phyloP scores from a whole-genome alignment of 768 basidiomycete species.

The Lactarius psammicola region DNA sequence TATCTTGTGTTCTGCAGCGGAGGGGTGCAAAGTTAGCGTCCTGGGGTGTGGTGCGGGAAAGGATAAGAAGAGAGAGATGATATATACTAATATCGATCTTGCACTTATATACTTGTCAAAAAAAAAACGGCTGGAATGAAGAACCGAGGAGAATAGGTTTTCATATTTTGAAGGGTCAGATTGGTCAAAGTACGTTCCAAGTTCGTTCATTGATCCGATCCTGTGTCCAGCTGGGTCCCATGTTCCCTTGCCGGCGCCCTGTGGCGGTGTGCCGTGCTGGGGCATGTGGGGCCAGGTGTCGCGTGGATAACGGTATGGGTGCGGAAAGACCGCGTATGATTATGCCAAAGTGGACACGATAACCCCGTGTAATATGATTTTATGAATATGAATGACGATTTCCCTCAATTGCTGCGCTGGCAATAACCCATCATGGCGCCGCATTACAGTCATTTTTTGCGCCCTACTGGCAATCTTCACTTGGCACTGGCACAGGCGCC shows the following conservation, averaged over 20 bases:
- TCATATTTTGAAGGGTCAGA: not conserved
- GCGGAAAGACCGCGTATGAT: not conserved
- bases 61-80: not conserved
- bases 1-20: slow-evolving; percentile 12
- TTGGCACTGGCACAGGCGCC: not conserved
- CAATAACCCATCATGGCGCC: not conserved
- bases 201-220: not conserved
- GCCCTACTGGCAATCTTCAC: not conserved
- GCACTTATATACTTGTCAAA: slow-evolving; percentile 13
- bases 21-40: slow-evolving; percentile 2
- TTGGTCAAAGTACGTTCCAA: not conserved
- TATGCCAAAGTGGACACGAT: not conserved
- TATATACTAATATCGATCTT: slow-evolving; percentile 13
- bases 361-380: not conserved
- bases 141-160: not conserved
- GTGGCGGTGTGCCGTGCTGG: not conserved
- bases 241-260: not conserved
- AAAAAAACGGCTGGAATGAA: not conserved
- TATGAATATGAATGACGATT: not conserved
- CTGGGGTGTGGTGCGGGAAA: not conserved
- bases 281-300: not conserved
- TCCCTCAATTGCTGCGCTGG: not conserved
- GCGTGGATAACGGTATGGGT: not conserved
- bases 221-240: not conserved
- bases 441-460: not conserved